Base-by-base conservation (phyloP, 352 stramenopile species). In the Phytophthora tubulina region DNA sequence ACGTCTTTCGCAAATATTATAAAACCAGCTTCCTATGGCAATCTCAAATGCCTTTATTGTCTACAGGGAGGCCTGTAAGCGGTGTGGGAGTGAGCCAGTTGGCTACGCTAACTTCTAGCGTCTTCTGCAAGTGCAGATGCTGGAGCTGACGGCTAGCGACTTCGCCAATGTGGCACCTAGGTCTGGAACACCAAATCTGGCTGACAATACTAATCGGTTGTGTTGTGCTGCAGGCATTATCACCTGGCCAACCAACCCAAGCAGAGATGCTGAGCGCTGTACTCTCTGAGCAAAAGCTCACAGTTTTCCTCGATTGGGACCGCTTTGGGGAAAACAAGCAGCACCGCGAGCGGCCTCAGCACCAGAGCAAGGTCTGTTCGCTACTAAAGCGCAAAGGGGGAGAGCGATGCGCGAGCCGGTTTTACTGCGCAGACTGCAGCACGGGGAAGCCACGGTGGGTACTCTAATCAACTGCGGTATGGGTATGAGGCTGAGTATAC, bases 1-100 rank as follows among this genome's bases (percentile, higher is more conserved):
- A 44, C 13, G 13, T 56, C 0, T 64, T 73, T 4, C n/a, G 13
- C 1, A 76, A 75, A 7, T 76, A 79, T 57, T 72, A 72, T 58
- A 79, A 76, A 32, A 66, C 46, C 2, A 49, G 76, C 27, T 73
- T 73, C n/a, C 36, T 57, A 76, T 73, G 63, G 57, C 57, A 0
- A 41, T 75, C 6, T 46, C 70, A 0, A 79, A 76, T 31, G 35
- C 46, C 1, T 79, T 42, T 50, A 62, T 76, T 38, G 49, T 76
- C 4, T 58, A 72, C 31, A 21, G 49, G 4, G 48, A 68, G 9
- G 50, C 51, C 17, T 59, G 61, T 4, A 58, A 63, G 15, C 39
- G 41, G 30, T 32, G 51, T 0, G 21, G 0, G 21, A 17, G 41
- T 3, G 48, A 74, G 44, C 48, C 55, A 15, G 49, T 63, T 1